phyloP scores from a whole-genome alignment of 352 stramenopile genomes.

The Phytophthora cryptogea region DNA sequence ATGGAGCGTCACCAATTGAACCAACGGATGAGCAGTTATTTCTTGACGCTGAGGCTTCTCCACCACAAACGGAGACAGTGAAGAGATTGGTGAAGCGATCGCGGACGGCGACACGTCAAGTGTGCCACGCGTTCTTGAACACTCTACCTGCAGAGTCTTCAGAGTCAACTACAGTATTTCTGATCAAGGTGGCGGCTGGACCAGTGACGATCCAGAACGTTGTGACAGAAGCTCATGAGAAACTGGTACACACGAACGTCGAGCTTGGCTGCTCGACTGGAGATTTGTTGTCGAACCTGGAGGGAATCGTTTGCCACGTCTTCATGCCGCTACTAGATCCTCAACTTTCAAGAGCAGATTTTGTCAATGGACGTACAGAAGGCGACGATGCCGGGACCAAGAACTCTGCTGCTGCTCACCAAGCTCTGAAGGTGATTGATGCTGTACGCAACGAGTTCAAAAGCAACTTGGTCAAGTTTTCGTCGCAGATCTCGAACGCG shows the following conservation, averaged over 20 bases:
- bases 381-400: conserved; percentile 16
- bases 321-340: conserved; percentile 89
- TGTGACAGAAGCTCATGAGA: conserved; percentile 43
- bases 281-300: conserved; percentile 82
- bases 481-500: conserved; percentile 91
- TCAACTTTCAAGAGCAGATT: conserved; percentile 48
- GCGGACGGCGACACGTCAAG: conserved; percentile 53
- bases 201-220: conserved; percentile 47
- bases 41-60: conserved; percentile 42
- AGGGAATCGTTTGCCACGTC: conserved; percentile 88
- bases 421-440: conserved; percentile 83
- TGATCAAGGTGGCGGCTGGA: conserved; percentile 74
- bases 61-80: conserved; percentile 39
- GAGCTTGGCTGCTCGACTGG: conserved; percentile 90
- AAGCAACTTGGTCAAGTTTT: conserved; percentile 92
- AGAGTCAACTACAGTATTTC: conserved; percentile 70
- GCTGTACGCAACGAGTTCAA: conserved; percentile 89
- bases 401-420: conserved; percentile 20
- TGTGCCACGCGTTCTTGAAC: conserved; percentile 77
- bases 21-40: conserved; percentile 79
- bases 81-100: conserved; percentile 54
- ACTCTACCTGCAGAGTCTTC: conserved; percentile 61
- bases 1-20: conserved; percentile 24
- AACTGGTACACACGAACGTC: conserved; percentile 65
- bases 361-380: conserved; percentile 16